These are phyloP conservation scores for Sphaerobolus stellatus DNA, from an alignment of 1,284 basidiomycete species.

Conservation along the genomic window DNA sequence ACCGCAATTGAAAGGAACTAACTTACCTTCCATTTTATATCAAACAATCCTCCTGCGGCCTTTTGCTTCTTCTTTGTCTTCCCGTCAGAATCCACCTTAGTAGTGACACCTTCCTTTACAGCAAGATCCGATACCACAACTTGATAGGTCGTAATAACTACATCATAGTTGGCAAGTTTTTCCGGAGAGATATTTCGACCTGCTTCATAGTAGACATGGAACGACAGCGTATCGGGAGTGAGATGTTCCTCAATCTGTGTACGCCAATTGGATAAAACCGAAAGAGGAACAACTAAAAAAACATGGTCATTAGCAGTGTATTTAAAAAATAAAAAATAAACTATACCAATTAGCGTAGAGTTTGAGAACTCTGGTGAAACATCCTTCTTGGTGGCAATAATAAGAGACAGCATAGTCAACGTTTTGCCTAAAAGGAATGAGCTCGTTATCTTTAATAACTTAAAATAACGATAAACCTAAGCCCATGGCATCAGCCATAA, in stretches of 20 bases:
- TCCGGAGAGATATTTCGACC: conserved; percentile 59
- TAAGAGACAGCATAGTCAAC: conserved; percentile 74
- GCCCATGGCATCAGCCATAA: conserved; percentile 91
- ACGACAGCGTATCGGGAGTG: conserved; percentile 50
- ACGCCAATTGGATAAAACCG: conserved; percentile 89
- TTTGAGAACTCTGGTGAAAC: conserved; percentile 55
- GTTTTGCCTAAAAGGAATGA: conserved; percentile 68
- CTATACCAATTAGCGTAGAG: conserved; percentile 72
- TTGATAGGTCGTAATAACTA: conserved; percentile 91
- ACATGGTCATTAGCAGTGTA: conserved; percentile 5
- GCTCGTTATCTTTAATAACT: conserved; percentile 5
- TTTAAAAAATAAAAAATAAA: neutral
- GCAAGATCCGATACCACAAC: conserved; percentile 56
- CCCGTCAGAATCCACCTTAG: conserved; percentile 22
- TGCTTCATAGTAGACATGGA: conserved; percentile 64
- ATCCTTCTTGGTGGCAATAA: conserved; percentile 73
- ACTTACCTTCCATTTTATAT: conserved; percentile 76
- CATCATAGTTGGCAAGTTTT: conserved; percentile 67
- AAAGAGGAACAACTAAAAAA: conserved; percentile 75
- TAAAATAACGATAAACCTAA: conserved; percentile 34
- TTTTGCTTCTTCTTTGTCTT: conserved; percentile 55
- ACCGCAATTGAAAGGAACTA: neutral
- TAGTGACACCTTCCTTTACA: conserved; percentile 6
- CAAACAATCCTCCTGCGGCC: conserved; percentile 54
- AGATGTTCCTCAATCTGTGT: conserved; percentile 84